Evolutionary conservation across 177 flowering plant species (phyloP), one percentile per base, ranked within the genome.

Genomic region (Telopea speciosissima): DNA sequence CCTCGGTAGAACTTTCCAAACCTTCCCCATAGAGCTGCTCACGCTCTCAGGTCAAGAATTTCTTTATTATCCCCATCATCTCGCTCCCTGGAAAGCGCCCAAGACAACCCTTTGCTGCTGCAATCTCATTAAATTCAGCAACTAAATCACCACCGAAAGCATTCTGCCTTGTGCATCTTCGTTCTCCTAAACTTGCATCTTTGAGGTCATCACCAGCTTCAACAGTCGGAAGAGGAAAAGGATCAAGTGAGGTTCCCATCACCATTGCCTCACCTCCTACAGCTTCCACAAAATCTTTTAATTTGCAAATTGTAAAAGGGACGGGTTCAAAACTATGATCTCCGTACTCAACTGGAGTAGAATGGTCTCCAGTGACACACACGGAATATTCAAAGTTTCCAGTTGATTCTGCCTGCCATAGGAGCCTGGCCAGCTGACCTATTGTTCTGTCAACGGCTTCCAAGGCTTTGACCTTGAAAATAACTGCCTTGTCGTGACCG

Each of bases 281-380:
- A 19, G 92, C 96, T 62, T 79, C 83, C 21, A 94, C 91, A 74
- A 82, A 90, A 73, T 90, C 91, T 74, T 76, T 75, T 73, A 94
- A 80, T 28, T 79, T 84, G 78, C 97, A 90, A 4, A 94, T 42
- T 22, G 97, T 62, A 69, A 92, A 90, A 63, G 99, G 99, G 65
- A 94, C 97, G 5, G 97, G 88, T 78, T 94, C 97, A 63, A 92
- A 94, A 82, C 99, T 90, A 81, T 94, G 99, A 70, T 95, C 99
- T 68, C 99, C 99, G 75, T 94, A 94, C 65, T 92, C 99, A 44
- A 92, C 97, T 9, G 97, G 99, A 33, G 97, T 92, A 63, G 99
- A 94, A 79, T 94, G 99, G 75, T 94, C 99, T 21, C 96, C 97
- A 16, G 99, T 92, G 70, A 95, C 86, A 72, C 99, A 95, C 10